Percentiles rank a stretch among this genome's conserved stretches.
Evolutionary conservation across 371 early-diverging fungal species (phyloP).

Genomic region (Rhizopus microsporus): DNA sequence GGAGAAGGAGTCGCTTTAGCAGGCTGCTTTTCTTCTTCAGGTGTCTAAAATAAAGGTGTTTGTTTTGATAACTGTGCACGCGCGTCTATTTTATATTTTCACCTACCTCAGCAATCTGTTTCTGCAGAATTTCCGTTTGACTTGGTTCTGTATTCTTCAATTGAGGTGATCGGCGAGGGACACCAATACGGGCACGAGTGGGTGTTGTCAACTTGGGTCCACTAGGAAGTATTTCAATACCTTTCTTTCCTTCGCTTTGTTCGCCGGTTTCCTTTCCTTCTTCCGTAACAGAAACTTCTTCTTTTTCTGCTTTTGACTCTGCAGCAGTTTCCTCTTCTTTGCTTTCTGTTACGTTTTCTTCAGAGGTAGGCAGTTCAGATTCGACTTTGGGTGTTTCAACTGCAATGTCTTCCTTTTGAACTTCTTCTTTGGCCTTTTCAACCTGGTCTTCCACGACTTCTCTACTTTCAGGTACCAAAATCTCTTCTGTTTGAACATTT

Average conservation of each 20-base stretch:
- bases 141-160: slow-evolving; percentile 34
- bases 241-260: slow-evolving; percentile 7
- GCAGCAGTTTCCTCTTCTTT: slow-evolving; percentile 6
- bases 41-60: not conserved
- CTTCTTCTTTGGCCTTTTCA: slow-evolving; percentile 3
- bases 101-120: slow-evolving; percentile 35
- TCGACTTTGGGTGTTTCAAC: not conserved
- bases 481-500: not conserved
- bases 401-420: slow-evolving; percentile 1
- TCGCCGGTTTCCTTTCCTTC: slow-evolving; percentile 4
- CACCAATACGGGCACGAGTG: slow-evolving; percentile 31
- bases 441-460: slow-evolving; percentile 6
- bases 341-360: slow-evolving; percentile 3
- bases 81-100: not conserved
- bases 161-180: slow-evolving; percentile 35
- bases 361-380: not conserved
- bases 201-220: slow-evolving; percentile 50
- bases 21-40: slow-evolving; percentile 21
- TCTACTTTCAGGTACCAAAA: not conserved
- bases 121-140: slow-evolving; percentile 45
- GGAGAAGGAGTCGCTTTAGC: slow-evolving; percentile 33
- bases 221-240: slow-evolving; percentile 27
- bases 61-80: too few relatives aligned
- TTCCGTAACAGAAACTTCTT: slow-evolving; percentile 5
- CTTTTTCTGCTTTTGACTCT: slow-evolving; percentile 9